Evolutionary conservation across 148 eudicot genomes (phyloP).

Genomic region (Silene conica): DNA sequence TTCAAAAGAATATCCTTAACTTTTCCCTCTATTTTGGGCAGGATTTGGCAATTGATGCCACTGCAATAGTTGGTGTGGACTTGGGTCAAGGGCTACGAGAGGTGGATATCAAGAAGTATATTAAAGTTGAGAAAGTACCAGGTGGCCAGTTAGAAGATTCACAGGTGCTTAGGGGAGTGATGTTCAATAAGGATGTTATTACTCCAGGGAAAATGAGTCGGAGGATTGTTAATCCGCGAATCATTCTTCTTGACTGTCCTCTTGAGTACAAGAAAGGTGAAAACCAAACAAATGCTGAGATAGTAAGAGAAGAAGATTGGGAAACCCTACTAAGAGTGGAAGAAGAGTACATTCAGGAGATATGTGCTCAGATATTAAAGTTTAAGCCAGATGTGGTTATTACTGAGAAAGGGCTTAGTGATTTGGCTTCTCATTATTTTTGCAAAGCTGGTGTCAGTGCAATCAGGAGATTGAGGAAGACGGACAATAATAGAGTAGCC

Average conservation of each 20-base stretch:
- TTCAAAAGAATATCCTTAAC: background rate
- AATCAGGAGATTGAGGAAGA: conserved; percentile 85
- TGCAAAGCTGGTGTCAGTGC: conserved; percentile 97
- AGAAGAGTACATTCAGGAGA: conserved; percentile 80
- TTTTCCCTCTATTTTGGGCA: conserved; percentile 25
- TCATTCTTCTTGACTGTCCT: conserved; percentile 83
- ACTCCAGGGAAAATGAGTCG: conserved; percentile 96
- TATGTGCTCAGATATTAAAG: conserved; percentile 73
- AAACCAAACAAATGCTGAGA: conserved; percentile 98
- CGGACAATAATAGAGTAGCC: conserved; percentile 86
- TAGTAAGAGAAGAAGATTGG: conserved; percentile 91
- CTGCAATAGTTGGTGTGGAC: conserved; percentile 83
- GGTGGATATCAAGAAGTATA: conserved; percentile 87
- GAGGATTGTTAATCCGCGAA: conserved; percentile 76
- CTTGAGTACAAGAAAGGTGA: conserved; percentile 96
- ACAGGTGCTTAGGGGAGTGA: conserved; percentile 75
- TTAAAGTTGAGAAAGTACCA: conserved; percentile 88
- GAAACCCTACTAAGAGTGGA: conserved; percentile 78
- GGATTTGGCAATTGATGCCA: conserved; percentile 90
- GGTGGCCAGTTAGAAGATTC: conserved; percentile 95
- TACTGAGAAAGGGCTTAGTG: conserved; percentile 91
- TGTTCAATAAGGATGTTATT: conserved; percentile 91
- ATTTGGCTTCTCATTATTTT: conserved; percentile 84
- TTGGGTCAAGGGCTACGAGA: conserved; percentile 84
- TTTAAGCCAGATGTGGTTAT: conserved; percentile 88